Percentiles rank a stretch among this genome's conserved stretches.
Evolutionary conservation across 345 rosid genomes (phyloP).

Genomic region (Kernera saxatilis): DNA sequence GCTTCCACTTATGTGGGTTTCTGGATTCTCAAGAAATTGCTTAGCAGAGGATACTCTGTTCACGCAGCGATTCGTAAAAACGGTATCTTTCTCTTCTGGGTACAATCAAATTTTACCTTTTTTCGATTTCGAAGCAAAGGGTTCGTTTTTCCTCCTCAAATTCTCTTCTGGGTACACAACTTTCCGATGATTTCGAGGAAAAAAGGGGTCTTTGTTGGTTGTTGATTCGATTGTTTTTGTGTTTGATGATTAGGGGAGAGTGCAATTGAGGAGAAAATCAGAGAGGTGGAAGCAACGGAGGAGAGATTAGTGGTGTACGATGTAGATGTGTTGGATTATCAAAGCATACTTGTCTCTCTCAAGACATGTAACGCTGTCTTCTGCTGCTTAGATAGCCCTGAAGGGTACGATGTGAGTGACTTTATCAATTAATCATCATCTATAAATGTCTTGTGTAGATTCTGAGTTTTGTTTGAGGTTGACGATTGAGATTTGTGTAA

Average conservation of each 20-base stretch:
- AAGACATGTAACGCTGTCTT: conserved; percentile 64
- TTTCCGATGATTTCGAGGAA: not conserved
- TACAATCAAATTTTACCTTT: not conserved
- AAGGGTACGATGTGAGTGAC: conserved; percentile 58
- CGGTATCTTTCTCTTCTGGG: conserved; percentile 30
- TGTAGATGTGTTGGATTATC: conserved; percentile 72
- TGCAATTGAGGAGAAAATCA: conserved; percentile 56
- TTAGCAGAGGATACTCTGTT: conserved; percentile 68
- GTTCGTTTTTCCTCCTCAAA: not conserved
- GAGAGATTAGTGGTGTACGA: conserved; percentile 47
- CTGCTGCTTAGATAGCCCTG: conserved; percentile 65
- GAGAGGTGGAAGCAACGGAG: conserved; percentile 55
- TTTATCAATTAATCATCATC: not conserved
- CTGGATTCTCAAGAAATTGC: conserved; percentile 74
- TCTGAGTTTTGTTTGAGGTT: not conserved
- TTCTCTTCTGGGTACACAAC: not conserved
- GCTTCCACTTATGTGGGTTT: conserved; percentile 84
- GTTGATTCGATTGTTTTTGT: not conserved
- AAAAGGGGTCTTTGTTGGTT: not conserved
- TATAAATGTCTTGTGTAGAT: not conserved
- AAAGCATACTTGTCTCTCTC: conserved; percentile 67
- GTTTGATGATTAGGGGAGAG: conserved; percentile 37
- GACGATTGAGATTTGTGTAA: not conserved
- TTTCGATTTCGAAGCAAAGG: not conserved
- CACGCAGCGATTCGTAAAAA: conserved; percentile 68